Percentiles rank a stretch among this genome's conserved stretches.
phyloP scores from a whole-genome alignment of 1,139 yeast genomes.

The Geotrichum klebahnii region DNA sequence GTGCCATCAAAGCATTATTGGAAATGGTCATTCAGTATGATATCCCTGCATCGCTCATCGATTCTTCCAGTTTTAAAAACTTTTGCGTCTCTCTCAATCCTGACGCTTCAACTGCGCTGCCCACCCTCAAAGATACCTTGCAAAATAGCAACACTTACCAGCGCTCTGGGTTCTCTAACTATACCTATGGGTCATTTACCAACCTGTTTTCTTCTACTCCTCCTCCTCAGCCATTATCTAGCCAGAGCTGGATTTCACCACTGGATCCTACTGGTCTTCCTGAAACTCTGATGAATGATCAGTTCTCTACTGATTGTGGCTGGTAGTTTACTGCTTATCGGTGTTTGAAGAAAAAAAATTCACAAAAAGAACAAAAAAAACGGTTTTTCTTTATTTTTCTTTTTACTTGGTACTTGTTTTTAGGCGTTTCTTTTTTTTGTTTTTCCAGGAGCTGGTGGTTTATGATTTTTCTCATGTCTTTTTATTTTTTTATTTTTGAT shows the following conservation, averaged over 20 bases:
- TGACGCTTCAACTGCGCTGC: conserved; percentile 13
- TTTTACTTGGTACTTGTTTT: no score
- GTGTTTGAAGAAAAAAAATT: no score
- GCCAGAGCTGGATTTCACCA: not conserved
- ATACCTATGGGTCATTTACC: not conserved
- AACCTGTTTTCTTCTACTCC: not conserved
- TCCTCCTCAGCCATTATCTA: not conserved
- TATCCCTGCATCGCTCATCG: conserved; percentile 5
- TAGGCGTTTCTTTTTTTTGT: no score
- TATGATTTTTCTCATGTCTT: no score
- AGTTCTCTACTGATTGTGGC: no score
- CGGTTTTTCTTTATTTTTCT: no score
- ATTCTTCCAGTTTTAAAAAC: conserved; percentile 11
- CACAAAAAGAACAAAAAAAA: no score
- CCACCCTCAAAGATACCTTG: conserved; percentile 10
- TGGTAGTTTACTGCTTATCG: no score
- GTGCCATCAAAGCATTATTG: conserved; percentile 15
- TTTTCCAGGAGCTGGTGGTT: no score
- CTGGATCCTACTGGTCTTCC: no score
- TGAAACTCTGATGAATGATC: no score
- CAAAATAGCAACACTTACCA: not conserved
- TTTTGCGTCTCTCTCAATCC: conserved; percentile 16
- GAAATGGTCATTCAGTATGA: conserved; percentile 16
- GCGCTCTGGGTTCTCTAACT: not conserved
- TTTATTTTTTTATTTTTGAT: no score